Percentiles rank a stretch among this genome's conserved stretches.
Evolutionary conservation across 192 early-diverging fungal genomes (phyloP).

Genomic region (Coemansia sp.): DNA sequence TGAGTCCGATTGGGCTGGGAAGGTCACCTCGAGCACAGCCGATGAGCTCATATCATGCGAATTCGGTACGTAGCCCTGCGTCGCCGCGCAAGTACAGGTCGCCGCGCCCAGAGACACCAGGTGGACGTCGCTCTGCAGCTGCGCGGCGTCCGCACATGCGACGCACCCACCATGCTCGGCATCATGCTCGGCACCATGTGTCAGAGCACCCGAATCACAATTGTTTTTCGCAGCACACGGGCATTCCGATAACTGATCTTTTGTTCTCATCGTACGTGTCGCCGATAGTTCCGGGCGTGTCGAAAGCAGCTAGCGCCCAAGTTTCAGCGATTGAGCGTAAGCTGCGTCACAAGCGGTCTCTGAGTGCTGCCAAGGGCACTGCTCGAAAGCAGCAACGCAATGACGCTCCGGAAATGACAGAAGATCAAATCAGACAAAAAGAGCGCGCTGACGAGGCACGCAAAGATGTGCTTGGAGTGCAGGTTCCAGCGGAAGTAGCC

Average conservation of each 20-base stretch:
- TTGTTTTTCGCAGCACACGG: conserved; percentile 78
- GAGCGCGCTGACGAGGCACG: neutral
- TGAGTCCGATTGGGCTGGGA: neutral
- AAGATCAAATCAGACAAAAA: neutral
- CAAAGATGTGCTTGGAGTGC: conserved; percentile 3
- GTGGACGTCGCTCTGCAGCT: conserved; percentile 7
- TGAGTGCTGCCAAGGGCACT: conserved; percentile 1
- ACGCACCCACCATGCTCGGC: conserved; percentile 28
- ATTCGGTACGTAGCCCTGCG: conserved; percentile 25
- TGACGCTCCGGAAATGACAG: neutral
- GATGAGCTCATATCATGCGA: conserved; percentile 40
- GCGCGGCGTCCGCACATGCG: conserved; percentile 17
- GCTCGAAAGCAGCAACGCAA: neutral
- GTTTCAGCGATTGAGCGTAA: conserved; percentile 42
- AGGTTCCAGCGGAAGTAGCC: conserved; percentile 8
- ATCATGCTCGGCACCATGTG: conserved; percentile 29
- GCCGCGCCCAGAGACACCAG: conserved; percentile 21
- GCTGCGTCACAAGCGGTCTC: conserved; percentile 30
- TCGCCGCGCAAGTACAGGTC: conserved; percentile 22
- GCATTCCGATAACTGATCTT: conserved; percentile 70
- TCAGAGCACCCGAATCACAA: conserved; percentile 63
- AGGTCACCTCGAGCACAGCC: conserved; percentile 39
- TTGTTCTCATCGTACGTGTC: conserved; percentile 64
- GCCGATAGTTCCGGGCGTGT: conserved; percentile 49
- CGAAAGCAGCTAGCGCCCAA: conserved; percentile 35